A percentile compares a stretch with the other conserved stretches of the same genome.
phyloP scores from a whole-genome alignment of 1,284 basidiomycete genomes.

The Fereydounia khargensis region DNA sequence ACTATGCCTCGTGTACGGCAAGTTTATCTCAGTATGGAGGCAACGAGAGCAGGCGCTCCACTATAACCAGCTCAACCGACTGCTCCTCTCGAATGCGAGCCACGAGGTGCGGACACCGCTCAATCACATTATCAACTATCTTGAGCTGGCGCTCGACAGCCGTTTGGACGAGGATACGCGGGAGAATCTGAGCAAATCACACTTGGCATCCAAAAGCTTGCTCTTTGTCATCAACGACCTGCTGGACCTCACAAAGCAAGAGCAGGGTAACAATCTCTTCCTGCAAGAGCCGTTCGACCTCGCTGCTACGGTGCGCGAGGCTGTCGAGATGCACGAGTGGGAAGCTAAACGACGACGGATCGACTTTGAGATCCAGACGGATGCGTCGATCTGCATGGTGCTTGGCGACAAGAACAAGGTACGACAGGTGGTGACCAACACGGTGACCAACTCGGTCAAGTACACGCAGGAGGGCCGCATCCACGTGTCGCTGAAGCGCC shows the following conservation, averaged over 20 bases:
- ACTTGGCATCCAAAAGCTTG: conserved; percentile 74
- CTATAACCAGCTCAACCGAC: conserved; percentile 74
- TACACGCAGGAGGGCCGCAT: conserved; percentile 71
- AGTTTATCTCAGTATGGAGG: conserved; percentile 84
- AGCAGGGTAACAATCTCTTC: conserved; percentile 75
- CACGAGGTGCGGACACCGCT: conserved; percentile 69
- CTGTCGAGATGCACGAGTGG: conserved; percentile 64
- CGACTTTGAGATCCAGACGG: conserved; percentile 66
- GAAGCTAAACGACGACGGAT: conserved; percentile 72
- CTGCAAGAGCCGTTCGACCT: conserved; percentile 81
- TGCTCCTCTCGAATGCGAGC: conserved; percentile 80
- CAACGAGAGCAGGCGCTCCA: conserved; percentile 77
- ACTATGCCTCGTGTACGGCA: conserved; percentile 78
- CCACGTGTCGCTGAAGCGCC: conserved; percentile 65
- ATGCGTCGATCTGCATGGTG: conserved; percentile 63
- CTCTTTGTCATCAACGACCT: conserved; percentile 73
- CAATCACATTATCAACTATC: conserved; percentile 65
- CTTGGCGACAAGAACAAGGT: conserved; percentile 66
- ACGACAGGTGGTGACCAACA: conserved; percentile 75
- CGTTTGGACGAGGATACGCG: conserved; percentile 74
- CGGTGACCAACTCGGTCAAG: conserved; percentile 76
- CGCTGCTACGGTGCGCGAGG: conserved; percentile 68
- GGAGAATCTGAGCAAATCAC: conserved; percentile 74
- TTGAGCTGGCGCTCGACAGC: conserved; percentile 78
- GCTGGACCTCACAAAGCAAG: conserved; percentile 76